Evolutionary conservation across 441 rosid genomes (phyloP), one percentile per base, ranked within the genome.

Genomic region (Hura crepitans): DNA sequence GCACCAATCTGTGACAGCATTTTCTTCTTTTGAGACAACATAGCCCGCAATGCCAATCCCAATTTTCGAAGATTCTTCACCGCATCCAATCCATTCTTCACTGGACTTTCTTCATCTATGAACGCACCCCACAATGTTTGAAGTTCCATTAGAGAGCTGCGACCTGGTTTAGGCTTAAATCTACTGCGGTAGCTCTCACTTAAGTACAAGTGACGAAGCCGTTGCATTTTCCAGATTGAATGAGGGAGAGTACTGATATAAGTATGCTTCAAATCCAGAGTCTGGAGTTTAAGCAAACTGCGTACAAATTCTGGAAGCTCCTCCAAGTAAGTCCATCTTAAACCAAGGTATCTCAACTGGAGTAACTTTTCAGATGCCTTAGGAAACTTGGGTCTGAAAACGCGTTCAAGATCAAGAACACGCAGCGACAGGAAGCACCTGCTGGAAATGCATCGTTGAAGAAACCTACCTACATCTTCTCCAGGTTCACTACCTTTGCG

Each of bases 331-430:
- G 72, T 69, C 30, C 43, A 57, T 6, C 72, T 30, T 28, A 69
- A 43, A 20, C 72, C 72, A 27, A 69, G 30, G 45, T 69, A 69
- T 31, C 30, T 69, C 45, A 68, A 43, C 3, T 22, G 22, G 56
- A 7, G 55, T 0, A 69, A 45, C 15, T 57, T 18, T 2, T 45
- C 37, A 5, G 57, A 4, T 15, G 27, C 62, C 28, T 42, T 55
- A 4, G 71, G 63, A 27, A 68, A 39, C 27, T 54, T 68, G 11
- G 64, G 64, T 37, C 31, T 68, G 62, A 56, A 68, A 2, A 69
- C 65, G 1, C 14, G 2, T 57, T 69, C 56, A 58, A 69, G 72
- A 57, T 69, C 72, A 1, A 69, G 8, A n/a, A n/a, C 25, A 69
- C 65, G 30, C 37, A 45, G 6, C 57, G 37, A 9, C 27, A 28